Conservation (phyloP, 768 basidiomycete species). For the Leccinum fibrillosum region DNA sequence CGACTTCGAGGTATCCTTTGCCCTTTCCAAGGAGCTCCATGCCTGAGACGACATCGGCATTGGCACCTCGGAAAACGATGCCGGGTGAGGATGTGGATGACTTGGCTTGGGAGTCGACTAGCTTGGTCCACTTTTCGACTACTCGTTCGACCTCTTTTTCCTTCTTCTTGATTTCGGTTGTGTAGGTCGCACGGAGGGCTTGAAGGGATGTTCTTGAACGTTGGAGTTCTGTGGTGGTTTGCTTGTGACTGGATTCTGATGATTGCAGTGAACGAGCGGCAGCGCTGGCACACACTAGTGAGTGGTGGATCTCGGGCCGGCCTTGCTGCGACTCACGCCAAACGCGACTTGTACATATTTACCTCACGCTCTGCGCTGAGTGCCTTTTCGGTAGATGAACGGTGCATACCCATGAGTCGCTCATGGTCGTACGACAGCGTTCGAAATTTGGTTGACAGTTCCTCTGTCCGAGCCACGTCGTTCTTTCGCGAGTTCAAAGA, state of each 20-base stretch:
- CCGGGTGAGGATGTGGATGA: conserved; percentile 48
- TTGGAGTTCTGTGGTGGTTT: conserved; percentile 66
- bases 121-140: conserved; percentile 69
- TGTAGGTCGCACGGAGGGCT: conserved; percentile 63
- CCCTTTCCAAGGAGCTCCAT: conserved; percentile 47
- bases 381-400: conserved; percentile 52
- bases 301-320: conserved; percentile 1
- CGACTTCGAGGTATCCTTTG: conserved; percentile 56
- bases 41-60: conserved; percentile 46
- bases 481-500: conserved; percentile 38
- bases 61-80: conserved; percentile 47
- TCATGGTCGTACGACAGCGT: conserved; percentile 82
- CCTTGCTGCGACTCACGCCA: conserved; percentile 50
- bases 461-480: conserved; percentile 79
- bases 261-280: conserved; percentile 52
- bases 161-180: conserved; percentile 72
- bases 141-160: conserved; percentile 79
- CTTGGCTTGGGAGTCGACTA: conserved; percentile 67
- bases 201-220: conserved; percentile 69
- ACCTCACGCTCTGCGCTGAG: conserved; percentile 78
- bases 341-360: conserved; percentile 67
- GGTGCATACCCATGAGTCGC: conserved; percentile 64
- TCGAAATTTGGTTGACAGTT: conserved; percentile 67
- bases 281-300: conserved; percentile 35
- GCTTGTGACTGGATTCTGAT: conserved; percentile 65